Conservation (phyloP, 2,329 filamentous ascomycete species). For the Trichoderma sp. region DNA sequence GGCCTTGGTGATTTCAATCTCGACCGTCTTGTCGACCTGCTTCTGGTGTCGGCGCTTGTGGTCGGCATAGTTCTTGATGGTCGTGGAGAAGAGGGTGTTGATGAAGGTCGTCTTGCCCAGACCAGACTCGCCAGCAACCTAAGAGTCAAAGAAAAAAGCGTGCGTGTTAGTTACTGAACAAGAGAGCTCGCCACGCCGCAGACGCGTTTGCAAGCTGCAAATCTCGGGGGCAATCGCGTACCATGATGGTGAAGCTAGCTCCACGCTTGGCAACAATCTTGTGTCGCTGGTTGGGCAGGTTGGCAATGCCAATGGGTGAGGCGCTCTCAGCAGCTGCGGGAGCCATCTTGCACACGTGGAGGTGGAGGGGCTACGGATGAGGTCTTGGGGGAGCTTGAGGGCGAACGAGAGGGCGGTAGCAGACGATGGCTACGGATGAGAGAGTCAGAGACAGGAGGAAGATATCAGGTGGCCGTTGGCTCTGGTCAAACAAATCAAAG, state of each 20-base stretch:
- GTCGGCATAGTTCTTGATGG: slow-evolving; percentile 99
- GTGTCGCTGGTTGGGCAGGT: slow-evolving; percentile 70
- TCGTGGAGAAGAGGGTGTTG: slow-evolving; percentile 99
- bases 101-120: slow-evolving; percentile 99
- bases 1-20: slow-evolving; percentile 99
- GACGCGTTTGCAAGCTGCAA: slow-evolving; percentile 8
- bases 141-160: slow-evolving; percentile 43
- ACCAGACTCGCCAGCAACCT: slow-evolving; percentile 98
- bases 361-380: slow-evolving; percentile 19
- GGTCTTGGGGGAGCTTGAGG: background rate
- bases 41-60: slow-evolving; percentile 99
- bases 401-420: slow-evolving; percentile 12
- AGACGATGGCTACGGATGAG: slow-evolving; percentile 6
- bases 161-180: slow-evolving; percentile 10
- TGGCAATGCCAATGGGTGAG: slow-evolving; percentile 70
- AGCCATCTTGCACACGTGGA: slow-evolving; percentile 48
- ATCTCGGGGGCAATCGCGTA: slow-evolving; percentile 42
- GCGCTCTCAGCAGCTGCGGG: slow-evolving; percentile 56
- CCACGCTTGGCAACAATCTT: slow-evolving; percentile 79
- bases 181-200: background rate
- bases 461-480: slow-evolving; percentile 15
- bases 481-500: slow-evolving; percentile 15
- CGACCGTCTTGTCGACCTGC: slow-evolving; percentile 99
- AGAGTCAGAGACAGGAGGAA: slow-evolving; percentile 13
- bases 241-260: slow-evolving; percentile 99